Conservation (phyloP, 169 alveolate species). For the Eimeria zaria region DNA sequence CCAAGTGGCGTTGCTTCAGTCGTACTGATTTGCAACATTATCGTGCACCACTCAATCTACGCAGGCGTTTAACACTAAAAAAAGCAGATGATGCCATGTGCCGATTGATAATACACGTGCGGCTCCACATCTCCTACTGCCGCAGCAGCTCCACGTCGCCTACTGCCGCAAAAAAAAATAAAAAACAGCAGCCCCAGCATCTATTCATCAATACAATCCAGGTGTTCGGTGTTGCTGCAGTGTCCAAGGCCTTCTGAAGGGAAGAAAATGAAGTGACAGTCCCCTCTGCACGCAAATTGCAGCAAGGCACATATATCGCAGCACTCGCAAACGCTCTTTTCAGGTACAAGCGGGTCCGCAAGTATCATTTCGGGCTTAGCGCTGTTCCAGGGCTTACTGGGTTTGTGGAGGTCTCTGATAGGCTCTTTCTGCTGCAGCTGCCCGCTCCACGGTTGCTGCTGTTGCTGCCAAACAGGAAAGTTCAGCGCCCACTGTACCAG, state of each 20-base stretch:
- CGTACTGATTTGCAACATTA: neutral
- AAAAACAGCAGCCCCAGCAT: neutral
- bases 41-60: neutral
- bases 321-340: neutral
- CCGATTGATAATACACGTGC: neutral
- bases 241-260: conserved; percentile 21
- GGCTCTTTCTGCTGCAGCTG: conserved; percentile 33
- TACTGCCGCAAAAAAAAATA: neutral
- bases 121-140: neutral
- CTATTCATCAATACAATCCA: conserved; percentile 66
- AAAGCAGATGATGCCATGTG: neutral
- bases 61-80: neutral
- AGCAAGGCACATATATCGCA: neutral
- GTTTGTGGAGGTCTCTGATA: conserved; percentile 35
- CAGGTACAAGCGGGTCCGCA: neutral
- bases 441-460: conserved; percentile 2
- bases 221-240: conserved; percentile 65
- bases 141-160: neutral
- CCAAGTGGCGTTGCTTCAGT: neutral
- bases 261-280: conserved; percentile 24
- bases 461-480: neutral
- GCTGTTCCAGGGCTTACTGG: conserved; percentile 6
- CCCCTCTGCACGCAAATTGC: conserved; percentile 37
- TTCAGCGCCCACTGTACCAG: conserved; percentile 8
- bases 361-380: too few relatives aligned